A percentile compares a stretch with the other conserved stretches of the same genome.
Evolutionary conservation across 1,284 basidiomycete species (phyloP).

Genomic region (Blastosporella zonata): DNA sequence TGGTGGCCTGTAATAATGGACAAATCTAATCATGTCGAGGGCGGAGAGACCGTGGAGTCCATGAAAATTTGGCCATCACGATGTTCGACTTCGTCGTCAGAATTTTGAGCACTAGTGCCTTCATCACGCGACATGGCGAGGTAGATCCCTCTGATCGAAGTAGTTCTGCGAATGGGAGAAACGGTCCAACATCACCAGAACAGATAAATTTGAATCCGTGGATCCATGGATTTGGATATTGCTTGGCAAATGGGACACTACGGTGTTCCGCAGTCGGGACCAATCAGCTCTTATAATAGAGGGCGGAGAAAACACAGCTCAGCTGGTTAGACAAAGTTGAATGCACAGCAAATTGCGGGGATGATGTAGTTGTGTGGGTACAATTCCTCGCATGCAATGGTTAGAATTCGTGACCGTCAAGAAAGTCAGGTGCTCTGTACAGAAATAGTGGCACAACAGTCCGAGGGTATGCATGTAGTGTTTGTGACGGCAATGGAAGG

Average conservation of each 20-base stretch:
- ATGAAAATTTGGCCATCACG: no score
- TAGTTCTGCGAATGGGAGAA: neutral
- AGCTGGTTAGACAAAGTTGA: neutral
- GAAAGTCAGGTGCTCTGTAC: neutral
- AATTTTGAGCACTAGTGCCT: neutral
- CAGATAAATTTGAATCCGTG: conserved; percentile 3
- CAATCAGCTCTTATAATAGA: conserved; percentile 8
- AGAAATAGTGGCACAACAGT: neutral
- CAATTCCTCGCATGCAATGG: neutral
- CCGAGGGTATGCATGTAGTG: neutral
- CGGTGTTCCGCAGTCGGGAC: conserved; percentile 12
- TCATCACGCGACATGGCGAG: conserved; percentile 1
- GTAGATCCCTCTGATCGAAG: neutral
- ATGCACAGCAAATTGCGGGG: neutral
- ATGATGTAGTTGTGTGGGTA: neutral
- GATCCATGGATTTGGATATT: conserved; percentile 8
- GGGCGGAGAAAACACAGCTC: neutral
- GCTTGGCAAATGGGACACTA: conserved; percentile 9
- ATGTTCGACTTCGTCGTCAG: no score
- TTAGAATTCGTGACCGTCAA: neutral
- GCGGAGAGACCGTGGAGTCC: neutral
- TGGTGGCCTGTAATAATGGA: neutral
- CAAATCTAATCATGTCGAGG: neutral
- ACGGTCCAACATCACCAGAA: conserved; percentile 3
- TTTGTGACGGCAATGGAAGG: neutral